Conservation (phyloP, 495 filamentous ascomycete species). For the Aspergillus homomorphus region DNA sequence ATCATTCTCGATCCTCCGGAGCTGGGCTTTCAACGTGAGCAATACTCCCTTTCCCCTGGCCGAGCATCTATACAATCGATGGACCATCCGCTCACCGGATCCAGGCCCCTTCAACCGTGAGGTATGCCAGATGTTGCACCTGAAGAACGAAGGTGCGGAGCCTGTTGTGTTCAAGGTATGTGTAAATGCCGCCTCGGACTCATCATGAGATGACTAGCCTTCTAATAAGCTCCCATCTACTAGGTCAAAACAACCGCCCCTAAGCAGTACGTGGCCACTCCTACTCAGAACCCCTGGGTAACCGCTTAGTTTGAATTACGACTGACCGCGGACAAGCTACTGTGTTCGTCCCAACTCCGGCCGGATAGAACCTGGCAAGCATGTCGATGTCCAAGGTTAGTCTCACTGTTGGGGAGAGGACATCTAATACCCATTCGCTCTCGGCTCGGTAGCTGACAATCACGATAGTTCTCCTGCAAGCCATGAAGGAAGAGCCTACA, state of each 20-base stretch:
- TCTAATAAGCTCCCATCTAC: constrained; percentile 14
- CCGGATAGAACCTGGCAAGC: constrained; percentile 80
- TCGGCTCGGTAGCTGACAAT: constrained; percentile 11
- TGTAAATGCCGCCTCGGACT: not conserved
- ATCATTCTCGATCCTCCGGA: constrained; percentile 88
- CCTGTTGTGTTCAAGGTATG: constrained; percentile 94
- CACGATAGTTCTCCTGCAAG: constrained; percentile 79
- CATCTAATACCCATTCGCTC: not conserved
- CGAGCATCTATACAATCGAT: constrained; percentile 1
- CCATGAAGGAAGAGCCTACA: constrained; percentile 94
- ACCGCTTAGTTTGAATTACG: constrained; percentile 10
- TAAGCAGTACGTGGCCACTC: constrained; percentile 74
- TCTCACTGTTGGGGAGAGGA: constrained; percentile 18
- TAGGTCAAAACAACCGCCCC: constrained; percentile 99
- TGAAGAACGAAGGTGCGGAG: constrained; percentile 73
- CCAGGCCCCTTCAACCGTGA: constrained; percentile 90
- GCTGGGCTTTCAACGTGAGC: constrained; percentile 87
- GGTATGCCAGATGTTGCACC: constrained; percentile 76
- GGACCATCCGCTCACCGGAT: constrained; percentile 6
- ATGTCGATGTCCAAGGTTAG: constrained; percentile 90
- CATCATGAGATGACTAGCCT: not conserved
- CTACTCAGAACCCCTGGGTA: not conserved
- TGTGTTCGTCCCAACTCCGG: constrained; percentile 97
- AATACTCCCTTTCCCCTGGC: constrained; percentile 10
- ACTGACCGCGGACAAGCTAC: constrained; percentile 62